Evolutionary conservation across 1,284 basidiomycete species (phyloP).

Genomic region (Apiotrichum sp.): DNA sequence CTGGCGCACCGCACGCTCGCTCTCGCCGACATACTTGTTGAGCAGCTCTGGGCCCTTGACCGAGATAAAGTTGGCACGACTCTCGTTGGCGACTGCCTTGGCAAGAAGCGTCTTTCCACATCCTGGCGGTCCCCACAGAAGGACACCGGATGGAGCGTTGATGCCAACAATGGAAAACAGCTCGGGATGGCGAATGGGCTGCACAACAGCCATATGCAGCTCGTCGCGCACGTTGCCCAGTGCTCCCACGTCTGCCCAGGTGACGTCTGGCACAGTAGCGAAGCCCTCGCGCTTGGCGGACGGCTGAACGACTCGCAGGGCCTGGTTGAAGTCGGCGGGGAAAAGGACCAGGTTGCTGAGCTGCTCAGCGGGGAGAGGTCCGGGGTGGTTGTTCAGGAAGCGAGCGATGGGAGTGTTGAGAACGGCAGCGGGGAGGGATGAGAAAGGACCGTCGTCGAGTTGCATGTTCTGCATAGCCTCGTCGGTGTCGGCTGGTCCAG

Average conservation of each 20-base stretch:
- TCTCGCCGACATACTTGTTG: conserved; percentile 96
- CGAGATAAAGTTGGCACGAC: conserved; percentile 89
- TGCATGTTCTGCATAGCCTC: conserved; percentile 22
- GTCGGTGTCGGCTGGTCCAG: conserved; percentile 46
- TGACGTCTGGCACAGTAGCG: conserved; percentile 89
- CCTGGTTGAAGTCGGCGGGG: conserved; percentile 67
- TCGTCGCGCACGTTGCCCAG: conserved; percentile 78
- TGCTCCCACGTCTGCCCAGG: conserved; percentile 94
- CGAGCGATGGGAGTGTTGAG: conserved; percentile 69
- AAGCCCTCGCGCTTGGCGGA: conserved; percentile 97
- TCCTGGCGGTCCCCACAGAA: conserved; percentile 97
- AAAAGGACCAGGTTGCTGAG: conserved; percentile 75
- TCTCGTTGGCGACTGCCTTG: conserved; percentile 95
- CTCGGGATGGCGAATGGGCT: conserved; percentile 85
- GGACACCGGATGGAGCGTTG: conserved; percentile 77
- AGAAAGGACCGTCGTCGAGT: conserved; percentile 35
- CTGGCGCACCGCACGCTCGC: conserved; percentile 87
- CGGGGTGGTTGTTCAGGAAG: conserved; percentile 80
- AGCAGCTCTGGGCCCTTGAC: conserved; percentile 94
- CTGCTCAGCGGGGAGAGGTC: conserved; percentile 65
- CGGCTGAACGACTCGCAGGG: conserved; percentile 82
- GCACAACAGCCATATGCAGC: conserved; percentile 93
- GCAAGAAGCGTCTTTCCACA: conserved; percentile 95
- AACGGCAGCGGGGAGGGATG: conserved; percentile 44
- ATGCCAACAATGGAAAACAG: conserved; percentile 83